Evolutionary conservation across 768 basidiomycete genomes (phyloP), one percentile per base, ranked within the genome.

Genomic region (Calocera viscosa): DNA sequence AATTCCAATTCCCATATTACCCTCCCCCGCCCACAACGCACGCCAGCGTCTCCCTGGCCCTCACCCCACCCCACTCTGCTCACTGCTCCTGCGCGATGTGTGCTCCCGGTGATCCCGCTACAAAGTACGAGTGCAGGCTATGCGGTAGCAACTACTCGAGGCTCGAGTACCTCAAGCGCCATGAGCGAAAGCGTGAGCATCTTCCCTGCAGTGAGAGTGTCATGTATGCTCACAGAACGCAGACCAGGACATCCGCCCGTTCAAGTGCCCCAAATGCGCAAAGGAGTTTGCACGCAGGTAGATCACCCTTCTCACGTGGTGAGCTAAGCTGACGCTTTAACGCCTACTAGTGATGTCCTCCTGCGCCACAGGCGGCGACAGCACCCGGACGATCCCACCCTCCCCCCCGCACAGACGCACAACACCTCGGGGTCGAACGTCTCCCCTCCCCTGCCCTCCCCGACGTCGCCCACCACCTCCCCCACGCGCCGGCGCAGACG

Each of bases 241-340:
- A 78, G 76, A 78, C 60, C 72, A 74, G 64, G 76, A 76, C 63
- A 74, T 71, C n/a, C 68, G 75, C 53, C 77, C 77, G 2, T 78
- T 78, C 68, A 68, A 68, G 41, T 78, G 77, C 64, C 71, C 70
- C 67, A 72, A 75, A 40, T 78, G 77, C 64, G 67, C 71, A 11
- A 78, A 78, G 66, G 71, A 73, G 16, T 78, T 77, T 65, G 77
- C 76, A 3, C 63, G 77, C 70, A 77, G 76, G 76, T 75, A 33
- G 60, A 72, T 24, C 30, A 24, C 66, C 40, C 64, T 19, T n/a
- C 26, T 40, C 24, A 30, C 24, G 28, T 65, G 11, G 17, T 17
- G 26, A 19, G 24, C 11, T 41, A 28, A 40, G 17, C 7, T 40
- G 14, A 32, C 7, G 26, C 43, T 33, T 67, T 32, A 66, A 67